phyloP scores from a whole-genome alignment of 805 yeast genomes.

The Metschnikowia proteae region DNA sequence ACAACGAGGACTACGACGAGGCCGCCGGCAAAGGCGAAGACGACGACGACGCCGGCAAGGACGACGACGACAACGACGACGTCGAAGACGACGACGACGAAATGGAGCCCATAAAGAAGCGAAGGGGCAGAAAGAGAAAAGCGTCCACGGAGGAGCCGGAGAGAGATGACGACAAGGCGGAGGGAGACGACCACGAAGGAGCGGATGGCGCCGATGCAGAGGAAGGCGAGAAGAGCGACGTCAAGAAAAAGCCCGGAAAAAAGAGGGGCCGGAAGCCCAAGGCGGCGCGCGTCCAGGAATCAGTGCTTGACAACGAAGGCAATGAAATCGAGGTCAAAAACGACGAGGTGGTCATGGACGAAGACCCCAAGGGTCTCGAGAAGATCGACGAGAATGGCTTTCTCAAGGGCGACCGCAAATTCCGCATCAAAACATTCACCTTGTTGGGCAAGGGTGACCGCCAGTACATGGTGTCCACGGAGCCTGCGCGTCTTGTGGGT shows the following conservation, averaged over 20 bases:
- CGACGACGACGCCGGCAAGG: constrained; percentile 15
- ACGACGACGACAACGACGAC: constrained; percentile 14
- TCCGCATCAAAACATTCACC: constrained; percentile 66
- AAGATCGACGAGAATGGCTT: constrained; percentile 70
- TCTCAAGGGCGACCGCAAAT: constrained; percentile 68
- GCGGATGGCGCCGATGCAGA: constrained; percentile 7
- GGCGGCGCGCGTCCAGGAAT: constrained; percentile 35
- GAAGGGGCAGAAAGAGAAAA: constrained; percentile 16
- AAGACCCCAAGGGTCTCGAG: constrained; percentile 72
- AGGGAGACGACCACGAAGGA: background rate
- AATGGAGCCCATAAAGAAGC: constrained; percentile 9
- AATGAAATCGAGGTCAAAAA: constrained; percentile 57
- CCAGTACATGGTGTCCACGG: constrained; percentile 87
- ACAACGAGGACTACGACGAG: constrained; percentile 19
- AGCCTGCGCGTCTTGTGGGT: constrained; percentile 93
- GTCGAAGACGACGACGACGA: constrained; percentile 9
- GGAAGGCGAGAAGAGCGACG: constrained; percentile 14
- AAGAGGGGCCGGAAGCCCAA: constrained; percentile 37
- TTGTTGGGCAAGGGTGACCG: constrained; percentile 63
- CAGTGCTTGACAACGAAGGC: constrained; percentile 62
- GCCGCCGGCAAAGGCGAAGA: constrained; percentile 16
- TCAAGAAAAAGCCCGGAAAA: constrained; percentile 26
- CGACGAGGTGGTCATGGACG: constrained; percentile 71
- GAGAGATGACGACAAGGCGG: constrained; percentile 9
- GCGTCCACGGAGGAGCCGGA: constrained; percentile 17